phyloP scores from a whole-genome alignment of 2,329 filamentous ascomycete species.

The Ascochyta clinopodiicola region DNA sequence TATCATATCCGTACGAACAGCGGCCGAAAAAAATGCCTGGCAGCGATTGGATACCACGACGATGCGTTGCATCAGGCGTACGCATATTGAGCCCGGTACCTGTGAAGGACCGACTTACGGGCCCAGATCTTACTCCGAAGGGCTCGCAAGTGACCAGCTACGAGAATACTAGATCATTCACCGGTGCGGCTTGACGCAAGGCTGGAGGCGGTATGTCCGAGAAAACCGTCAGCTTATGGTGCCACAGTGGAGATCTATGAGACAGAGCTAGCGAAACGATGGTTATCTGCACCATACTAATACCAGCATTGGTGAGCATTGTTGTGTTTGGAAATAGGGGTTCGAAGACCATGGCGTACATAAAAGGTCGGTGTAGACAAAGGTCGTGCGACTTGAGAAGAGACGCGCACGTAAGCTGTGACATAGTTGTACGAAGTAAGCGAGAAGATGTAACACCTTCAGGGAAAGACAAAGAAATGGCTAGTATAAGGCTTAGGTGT shows the following conservation, averaged over 20 bases:
- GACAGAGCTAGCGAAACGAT: neutral
- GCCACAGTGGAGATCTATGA: conserved; percentile 4
- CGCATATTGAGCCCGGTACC: neutral
- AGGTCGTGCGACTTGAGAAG: conserved; percentile 6
- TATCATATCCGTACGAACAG: neutral
- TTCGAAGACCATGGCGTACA: neutral
- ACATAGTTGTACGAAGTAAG: conserved; percentile 6
- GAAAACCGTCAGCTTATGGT: conserved; percentile 17
- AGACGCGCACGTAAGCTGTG: conserved; percentile 17
- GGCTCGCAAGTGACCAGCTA: neutral
- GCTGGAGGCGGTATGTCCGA: conserved; percentile 15
- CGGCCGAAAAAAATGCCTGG: neutral
- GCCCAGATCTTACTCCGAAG: conserved; percentile 8
- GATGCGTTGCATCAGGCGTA: neutral
- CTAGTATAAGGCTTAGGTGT: neutral
- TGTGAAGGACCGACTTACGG: conserved; percentile 1
- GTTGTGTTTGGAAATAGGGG: neutral
- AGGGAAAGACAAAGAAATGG: neutral
- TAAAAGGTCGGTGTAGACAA: conserved; percentile 16
- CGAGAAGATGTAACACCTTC: neutral
- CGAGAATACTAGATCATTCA: neutral
- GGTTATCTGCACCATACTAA: neutral
- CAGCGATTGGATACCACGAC: conserved; percentile 3
- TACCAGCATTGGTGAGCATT: neutral
- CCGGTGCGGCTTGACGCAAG: conserved; percentile 12